Base-by-base conservation (phyloP, 108 stramenopile genomes). In the Nitzschia palea region DNA sequence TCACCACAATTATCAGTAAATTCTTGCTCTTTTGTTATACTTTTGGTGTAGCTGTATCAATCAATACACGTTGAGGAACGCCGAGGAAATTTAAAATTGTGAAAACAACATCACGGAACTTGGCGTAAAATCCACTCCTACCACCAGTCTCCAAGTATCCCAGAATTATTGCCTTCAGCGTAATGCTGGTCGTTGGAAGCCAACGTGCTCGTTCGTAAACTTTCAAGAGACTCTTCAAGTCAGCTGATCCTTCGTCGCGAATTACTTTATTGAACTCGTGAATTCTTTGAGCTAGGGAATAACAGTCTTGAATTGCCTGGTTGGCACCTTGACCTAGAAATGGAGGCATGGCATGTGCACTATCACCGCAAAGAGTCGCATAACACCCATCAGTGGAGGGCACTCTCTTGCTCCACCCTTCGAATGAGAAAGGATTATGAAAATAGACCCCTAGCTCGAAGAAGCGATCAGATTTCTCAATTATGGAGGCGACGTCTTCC, bases 321-420 rank as follows among this genome's bases (percentile, higher is more conserved):
- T 98, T 98, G 0, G 93, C 93, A 28, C 98, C 98, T 80, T 98
- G 98, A 23, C 98, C 98, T 20, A 97, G 76, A 63, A 97, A 97
- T 0, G 98, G 98, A 17, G 96, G 94, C 91, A 96, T 94, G 27
- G 96, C 95, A 73, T 98, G 98, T 1, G 96, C 95, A 12, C 95
- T 87, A 76, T 98, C 98, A 3, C 98, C 98, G 6, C 82, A 63
- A 26, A 96, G 71, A 14, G 88, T 81, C 44, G 64, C 47, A 25
- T 40, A 73, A 2, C 53, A 22, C 1, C 58, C 70, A 0, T 44
- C 55, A 22, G 67, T 37, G n/a, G 72, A 50, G 3, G 64, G 36
- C 8, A 89, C 43, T 36, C 80, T 78, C 20, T 77, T 71, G 14
- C 79, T 77, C 91, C 91, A 93, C 9, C 91, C 87, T 33, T 54